Evolutionary conservation across 129 eudicot genomes (phyloP).

Genomic region (Heracleum sosnowskyi): DNA sequence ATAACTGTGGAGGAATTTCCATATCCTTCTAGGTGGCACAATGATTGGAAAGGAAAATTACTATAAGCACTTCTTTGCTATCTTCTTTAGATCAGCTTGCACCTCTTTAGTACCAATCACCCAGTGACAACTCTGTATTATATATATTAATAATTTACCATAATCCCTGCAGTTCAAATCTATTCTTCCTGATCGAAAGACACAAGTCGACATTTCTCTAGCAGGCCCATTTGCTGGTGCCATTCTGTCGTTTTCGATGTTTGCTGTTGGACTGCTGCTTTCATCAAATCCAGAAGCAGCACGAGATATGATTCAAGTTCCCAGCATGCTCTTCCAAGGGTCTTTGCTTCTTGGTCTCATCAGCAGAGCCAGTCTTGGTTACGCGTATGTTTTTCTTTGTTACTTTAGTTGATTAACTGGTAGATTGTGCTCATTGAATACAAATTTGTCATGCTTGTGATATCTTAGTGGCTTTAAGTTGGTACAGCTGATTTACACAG

Average conservation of each 20-base stretch:
- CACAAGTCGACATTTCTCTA: constrained; percentile 77
- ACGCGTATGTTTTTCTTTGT: constrained; percentile 52
- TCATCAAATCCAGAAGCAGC: constrained; percentile 77
- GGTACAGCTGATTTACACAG: neutral
- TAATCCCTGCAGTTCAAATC: constrained; percentile 71
- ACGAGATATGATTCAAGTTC: constrained; percentile 85
- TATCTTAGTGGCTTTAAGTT: neutral
- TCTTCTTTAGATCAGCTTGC: neutral
- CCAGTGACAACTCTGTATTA: neutral
- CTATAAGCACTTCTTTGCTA: neutral
- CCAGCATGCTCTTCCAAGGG: constrained; percentile 90
- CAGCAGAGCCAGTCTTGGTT: constrained; percentile 80
- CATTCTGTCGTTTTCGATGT: constrained; percentile 81
- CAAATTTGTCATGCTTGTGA: neutral
- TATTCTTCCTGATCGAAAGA: constrained; percentile 91
- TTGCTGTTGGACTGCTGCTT: constrained; percentile 80
- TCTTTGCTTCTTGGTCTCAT: constrained; percentile 91
- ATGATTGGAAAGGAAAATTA: neutral
- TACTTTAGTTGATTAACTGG: neutral
- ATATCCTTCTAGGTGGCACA: neutral
- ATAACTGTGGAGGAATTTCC: neutral
- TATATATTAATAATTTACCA: neutral
- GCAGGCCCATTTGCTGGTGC: constrained; percentile 98
- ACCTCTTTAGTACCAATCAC: neutral
- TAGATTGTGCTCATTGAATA: neutral